Conservation (phyloP, 768 basidiomycete species). For the Lactarius vividus region DNA sequence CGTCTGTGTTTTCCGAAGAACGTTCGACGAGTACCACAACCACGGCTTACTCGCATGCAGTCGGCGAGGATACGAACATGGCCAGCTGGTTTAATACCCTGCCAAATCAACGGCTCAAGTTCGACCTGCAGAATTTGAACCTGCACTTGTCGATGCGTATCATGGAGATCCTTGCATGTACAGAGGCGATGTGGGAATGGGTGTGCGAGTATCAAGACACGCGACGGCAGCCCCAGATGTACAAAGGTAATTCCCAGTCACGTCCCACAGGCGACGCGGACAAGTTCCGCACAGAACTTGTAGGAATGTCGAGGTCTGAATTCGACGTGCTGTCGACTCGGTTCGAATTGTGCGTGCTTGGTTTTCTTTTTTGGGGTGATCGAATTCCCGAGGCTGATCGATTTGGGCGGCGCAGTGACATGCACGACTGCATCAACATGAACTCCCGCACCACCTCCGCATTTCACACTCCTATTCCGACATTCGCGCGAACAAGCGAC, state of each 20-base stretch:
- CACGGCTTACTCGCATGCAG: not conserved
- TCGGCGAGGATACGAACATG: not conserved
- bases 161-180: slow-evolving; percentile 64
- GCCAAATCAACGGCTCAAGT: slow-evolving; percentile 52
- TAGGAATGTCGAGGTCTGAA: slow-evolving; percentile 54
- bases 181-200: slow-evolving; percentile 82
- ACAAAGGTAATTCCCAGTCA: slow-evolving; percentile 10
- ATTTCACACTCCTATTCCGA: slow-evolving; percentile 47
- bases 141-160: slow-evolving; percentile 60
- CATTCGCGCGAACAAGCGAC: slow-evolving; percentile 44
- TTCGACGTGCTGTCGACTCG: slow-evolving; percentile 56
- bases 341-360: slow-evolving; percentile 57
- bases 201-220: slow-evolving; percentile 49
- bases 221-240: slow-evolving; percentile 1
- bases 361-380: slow-evolving; percentile 5
- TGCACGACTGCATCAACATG: slow-evolving; percentile 57
- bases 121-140: slow-evolving; percentile 59
- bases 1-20: not conserved
- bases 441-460: slow-evolving; percentile 45
- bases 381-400: not conserved
- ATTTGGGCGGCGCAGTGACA: slow-evolving; percentile 46
- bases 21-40: not conserved
- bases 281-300: slow-evolving; percentile 35
- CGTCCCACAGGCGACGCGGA: not conserved
- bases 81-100: slow-evolving; percentile 36